Base-by-base conservation (phyloP, 108 stramenopile species). In the Asterionellopsis glacialis region DNA sequence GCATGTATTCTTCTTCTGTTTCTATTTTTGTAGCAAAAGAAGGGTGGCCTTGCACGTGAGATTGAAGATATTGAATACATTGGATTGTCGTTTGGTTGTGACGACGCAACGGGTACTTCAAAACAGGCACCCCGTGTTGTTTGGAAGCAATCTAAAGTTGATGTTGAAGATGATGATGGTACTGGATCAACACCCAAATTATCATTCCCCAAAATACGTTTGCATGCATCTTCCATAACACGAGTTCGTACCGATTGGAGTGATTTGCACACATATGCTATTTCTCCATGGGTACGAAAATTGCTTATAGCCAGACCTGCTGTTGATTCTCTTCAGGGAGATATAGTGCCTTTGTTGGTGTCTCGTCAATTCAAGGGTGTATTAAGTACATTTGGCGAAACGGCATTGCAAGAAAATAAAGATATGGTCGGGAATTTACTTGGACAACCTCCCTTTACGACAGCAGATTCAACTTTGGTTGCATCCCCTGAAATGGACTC, bases 11-110 rank as follows among this genome's bases (percentile, higher is more conserved):
- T 11, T 16, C 33, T 16, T 58, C 21, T 6, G 11, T 21, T 22
- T 24, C 27, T 64, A 1, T 28, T 55, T 14, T 26, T 11, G 22
- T 38, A 80, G 79, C 62, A 80, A 15, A 88, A 88, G 61, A 79
- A 83, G 69, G 87, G 87, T 11, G 55, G 70, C 4, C 60, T 84
- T 14, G 69, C 86, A 24, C 70, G 88, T 49, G 86, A 88, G 13
- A 83, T 86, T 55, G 87, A 93, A 63, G 91, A 90, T 51, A 86
- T 88, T 59, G 91, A 93, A 57, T 89, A 87, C 58, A 80, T 90
- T 59, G 88, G 77, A 10, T 57, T 89, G 12, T 82, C 88, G 27
- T 6, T 42, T 63, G 5, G 13, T 21, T 14, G 54, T 60, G 23
- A 19, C 11, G 13, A 11, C 44, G 27, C 40, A 50, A 45, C 55